Conservation (phyloP, 2,329 filamentous ascomycete genomes). For the Penicillium concentricum region DNA sequence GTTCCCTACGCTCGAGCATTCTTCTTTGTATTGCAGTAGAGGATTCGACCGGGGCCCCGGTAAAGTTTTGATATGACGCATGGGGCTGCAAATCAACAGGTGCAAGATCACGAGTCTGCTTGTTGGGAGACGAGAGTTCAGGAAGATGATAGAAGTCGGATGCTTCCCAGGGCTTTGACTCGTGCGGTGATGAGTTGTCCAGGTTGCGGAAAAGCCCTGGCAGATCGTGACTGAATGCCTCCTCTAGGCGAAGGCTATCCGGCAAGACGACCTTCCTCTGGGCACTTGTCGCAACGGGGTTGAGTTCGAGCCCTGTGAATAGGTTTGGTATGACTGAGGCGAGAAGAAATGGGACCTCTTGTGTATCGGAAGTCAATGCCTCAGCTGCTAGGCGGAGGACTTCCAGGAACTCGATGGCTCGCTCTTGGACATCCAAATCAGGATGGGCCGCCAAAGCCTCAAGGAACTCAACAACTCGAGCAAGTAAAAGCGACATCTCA, state of each 20-base stretch:
- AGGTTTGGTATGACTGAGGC: slow-evolving; percentile 88
- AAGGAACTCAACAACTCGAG: slow-evolving; percentile 76
- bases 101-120: slow-evolving; percentile 20
- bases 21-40: slow-evolving; percentile 71
- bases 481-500: slow-evolving; percentile 72
- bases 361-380: slow-evolving; percentile 50
- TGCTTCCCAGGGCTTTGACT: slow-evolving; percentile 3
- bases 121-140: slow-evolving; percentile 23
- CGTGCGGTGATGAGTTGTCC: slow-evolving; percentile 44
- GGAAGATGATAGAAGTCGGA: slow-evolving; percentile 41
- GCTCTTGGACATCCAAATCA: slow-evolving; percentile 89
- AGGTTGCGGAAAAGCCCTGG: slow-evolving; percentile 61
- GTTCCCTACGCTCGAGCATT: slow-evolving; percentile 73
- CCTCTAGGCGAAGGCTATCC: slow-evolving; percentile 72
- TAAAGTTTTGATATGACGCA: slow-evolving; percentile 38
- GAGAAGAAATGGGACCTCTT: slow-evolving; percentile 75
- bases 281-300: slow-evolving; percentile 80
- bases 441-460: slow-evolving; percentile 79
- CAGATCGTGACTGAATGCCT: slow-evolving; percentile 76
- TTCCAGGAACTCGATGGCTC: slow-evolving; percentile 88
- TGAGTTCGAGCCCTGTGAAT: slow-evolving; percentile 83
- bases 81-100: slow-evolving; percentile 23
- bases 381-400: slow-evolving; percentile 83
- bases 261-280: slow-evolving; percentile 84
- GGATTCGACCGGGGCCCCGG: slow-evolving; percentile 57